Base-by-base conservation (phyloP, 202 grass and related monocot species). In the Zizania palustris region DNA sequence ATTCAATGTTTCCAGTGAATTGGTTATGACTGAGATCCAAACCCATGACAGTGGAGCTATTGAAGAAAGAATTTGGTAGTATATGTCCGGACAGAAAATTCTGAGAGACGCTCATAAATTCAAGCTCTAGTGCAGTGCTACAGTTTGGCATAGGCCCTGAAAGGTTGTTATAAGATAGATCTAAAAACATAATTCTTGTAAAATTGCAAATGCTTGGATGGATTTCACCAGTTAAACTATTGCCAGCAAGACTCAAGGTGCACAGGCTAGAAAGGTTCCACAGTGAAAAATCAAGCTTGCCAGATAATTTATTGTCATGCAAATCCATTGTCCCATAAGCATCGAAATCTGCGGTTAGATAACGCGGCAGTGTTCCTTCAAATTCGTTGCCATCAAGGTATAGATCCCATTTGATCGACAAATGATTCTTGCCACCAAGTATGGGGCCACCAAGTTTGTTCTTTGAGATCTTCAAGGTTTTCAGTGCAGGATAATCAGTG, bases 21-120 rank as follows among this genome's bases (percentile, higher is more conserved):
- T 60, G 76, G 18, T 80, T 80, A 0, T 58, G 34, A 8, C 76
- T 70, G 38, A 80, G 5, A n/a, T 80, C 76, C 48, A 80, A 44
- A 45, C 16, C 48, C 5, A 0, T 33, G 1, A 46, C 0, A 8
- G 1, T 1, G 40, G 50, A 45, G 0, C 0, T 9, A 45, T 45
- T 69, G 12, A 79, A 60, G 18, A 21, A 59, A 9, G 3, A 6
- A 44, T 46, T 4, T 4, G 63, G 35, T 13, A n/a, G 34, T 58
- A 55, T 37, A 5, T 0, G 9, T 1, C 76, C 64, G 11, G 63
- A 35, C 9, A 80, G 18, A 3, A 12, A 67, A 57, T 80, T 79
- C 13, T 12, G 9, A 43, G 63, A 45, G 8, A 70, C 4, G 15
- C 0, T 53, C 0, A 66, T 12, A 45, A 15, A 41, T 1, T 3